Evolutionary conservation across 768 basidiomycete species (phyloP).

Genomic region (Inosperma sp.): DNA sequence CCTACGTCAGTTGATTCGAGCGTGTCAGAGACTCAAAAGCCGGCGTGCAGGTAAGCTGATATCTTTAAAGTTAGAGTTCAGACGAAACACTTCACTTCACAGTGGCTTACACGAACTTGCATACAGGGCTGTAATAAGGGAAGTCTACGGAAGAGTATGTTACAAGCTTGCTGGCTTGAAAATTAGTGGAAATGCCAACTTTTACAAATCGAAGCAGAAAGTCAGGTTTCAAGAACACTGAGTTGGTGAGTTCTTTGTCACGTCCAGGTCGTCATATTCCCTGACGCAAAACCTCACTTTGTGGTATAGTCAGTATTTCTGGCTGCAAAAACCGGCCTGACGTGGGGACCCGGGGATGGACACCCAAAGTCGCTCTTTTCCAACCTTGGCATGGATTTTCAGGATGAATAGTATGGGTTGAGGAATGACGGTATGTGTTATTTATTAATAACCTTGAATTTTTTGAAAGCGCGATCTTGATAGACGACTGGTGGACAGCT

Average conservation of each 20-base stretch:
- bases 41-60: slow-evolving; percentile 62
- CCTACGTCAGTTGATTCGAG: slow-evolving; percentile 70
- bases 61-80: background rate
- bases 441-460: background rate
- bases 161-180: slow-evolving; percentile 59
- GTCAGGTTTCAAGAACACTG: slow-evolving; percentile 16
- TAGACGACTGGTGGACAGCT: slow-evolving; percentile 89
- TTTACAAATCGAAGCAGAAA: slow-evolving; percentile 70
- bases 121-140: slow-evolving; percentile 80
- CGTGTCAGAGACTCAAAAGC: slow-evolving; percentile 60
- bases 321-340: slow-evolving; percentile 66
- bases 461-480: background rate
- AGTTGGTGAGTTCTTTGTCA: background rate
- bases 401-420: slow-evolving; percentile 71
- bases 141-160: slow-evolving; percentile 55
- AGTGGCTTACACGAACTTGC: slow-evolving; percentile 68
- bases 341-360: slow-evolving; percentile 56
- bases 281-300: background rate
- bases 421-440: slow-evolving; percentile 50
- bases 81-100: slow-evolving; percentile 33
- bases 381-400: slow-evolving; percentile 78
- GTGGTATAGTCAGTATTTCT: slow-evolving; percentile 83
- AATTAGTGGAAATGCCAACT: slow-evolving; percentile 72
- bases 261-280: no score
- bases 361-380: slow-evolving; percentile 47